Conservation (phyloP, 495 filamentous ascomycete species). For the Niebla homalea region DNA sequence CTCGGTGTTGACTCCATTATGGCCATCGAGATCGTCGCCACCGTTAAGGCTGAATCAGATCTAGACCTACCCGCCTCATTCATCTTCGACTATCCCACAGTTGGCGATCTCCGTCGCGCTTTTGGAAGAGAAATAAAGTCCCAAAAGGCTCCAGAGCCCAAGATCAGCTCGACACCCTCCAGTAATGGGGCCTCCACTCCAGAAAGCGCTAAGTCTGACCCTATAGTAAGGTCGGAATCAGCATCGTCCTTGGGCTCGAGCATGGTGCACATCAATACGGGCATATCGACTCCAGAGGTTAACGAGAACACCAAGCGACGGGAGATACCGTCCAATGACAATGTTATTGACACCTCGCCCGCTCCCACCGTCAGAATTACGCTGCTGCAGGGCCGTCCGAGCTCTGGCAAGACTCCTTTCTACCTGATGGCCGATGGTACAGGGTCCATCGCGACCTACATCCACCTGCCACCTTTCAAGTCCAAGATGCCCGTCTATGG, state of each 20-base stretch:
- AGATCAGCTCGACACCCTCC: not conserved
- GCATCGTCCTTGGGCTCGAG: not conserved
- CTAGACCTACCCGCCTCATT: slow-evolving; percentile 16
- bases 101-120: slow-evolving; percentile 17
- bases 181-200: not conserved
- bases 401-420: slow-evolving; percentile 8
- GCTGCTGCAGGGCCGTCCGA: slow-evolving; percentile 13
- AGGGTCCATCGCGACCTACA: slow-evolving; percentile 7
- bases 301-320: not conserved
- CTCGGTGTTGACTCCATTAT: slow-evolving; percentile 33
- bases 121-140: no score
- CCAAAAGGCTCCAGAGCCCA: not conserved
- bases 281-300: not conserved
- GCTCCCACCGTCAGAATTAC: slow-evolving; percentile 10
- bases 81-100: slow-evolving; percentile 18
- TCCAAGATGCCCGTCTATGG: slow-evolving; percentile 8
- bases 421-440: slow-evolving; percentile 15
- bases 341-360: slow-evolving; percentile 4
- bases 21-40: slow-evolving; percentile 21
- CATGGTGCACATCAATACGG: not conserved
- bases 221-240: not conserved
- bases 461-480: slow-evolving; percentile 13
- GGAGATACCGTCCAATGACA: no score
- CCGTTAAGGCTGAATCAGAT: slow-evolving; percentile 21
- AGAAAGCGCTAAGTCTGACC: not conserved